Percentiles rank a stretch among this genome's conserved stretches.
phyloP scores from a whole-genome alignment of 306 rosid genomes.

The Lathyrus aphaca region DNA sequence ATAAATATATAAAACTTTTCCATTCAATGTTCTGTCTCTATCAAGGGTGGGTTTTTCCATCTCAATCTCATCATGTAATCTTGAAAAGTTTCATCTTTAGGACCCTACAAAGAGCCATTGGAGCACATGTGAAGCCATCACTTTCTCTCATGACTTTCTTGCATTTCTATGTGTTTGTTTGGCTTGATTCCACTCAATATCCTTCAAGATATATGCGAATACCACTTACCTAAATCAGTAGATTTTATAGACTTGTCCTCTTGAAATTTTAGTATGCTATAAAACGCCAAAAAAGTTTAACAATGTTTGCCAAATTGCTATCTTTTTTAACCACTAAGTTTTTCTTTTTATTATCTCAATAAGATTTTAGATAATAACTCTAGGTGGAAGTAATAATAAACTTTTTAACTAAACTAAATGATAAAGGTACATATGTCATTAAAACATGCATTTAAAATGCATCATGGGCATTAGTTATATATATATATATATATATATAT shows the following conservation, averaged over 20 bases:
- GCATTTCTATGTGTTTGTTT: conserved; percentile 35
- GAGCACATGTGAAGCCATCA: conserved; percentile 43
- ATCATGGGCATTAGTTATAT: too few relatives aligned
- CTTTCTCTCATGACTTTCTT: conserved; percentile 28
- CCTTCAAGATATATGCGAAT: conserved; percentile 26
- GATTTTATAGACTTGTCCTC: conserved; percentile 15
- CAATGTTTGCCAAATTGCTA: conserved; percentile 18
- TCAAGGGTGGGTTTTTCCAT: conserved; percentile 44
- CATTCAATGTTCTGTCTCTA: conserved; percentile 39
- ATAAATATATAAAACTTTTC: conserved; percentile 32
- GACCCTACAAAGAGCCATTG: conserved; percentile 41
- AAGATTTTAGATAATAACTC: conserved; percentile 39
- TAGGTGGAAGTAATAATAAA: conserved; percentile 13
- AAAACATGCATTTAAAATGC: background rate
- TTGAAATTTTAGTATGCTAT: conserved; percentile 22
- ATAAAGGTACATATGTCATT: background rate
- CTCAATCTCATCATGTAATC: conserved; percentile 48
- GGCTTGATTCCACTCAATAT: conserved; percentile 38
- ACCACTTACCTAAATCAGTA: conserved; percentile 11
- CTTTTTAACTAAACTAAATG: background rate
- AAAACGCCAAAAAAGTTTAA: conserved; percentile 4
- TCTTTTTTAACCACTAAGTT: conserved; percentile 7
- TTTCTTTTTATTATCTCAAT: conserved; percentile 22
- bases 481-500: too few relatives aligned
- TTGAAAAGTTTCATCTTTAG: conserved; percentile 37